Evolutionary conservation across 129 eudicot species (phyloP).

Genomic region (Ambrosia trifida): DNA sequence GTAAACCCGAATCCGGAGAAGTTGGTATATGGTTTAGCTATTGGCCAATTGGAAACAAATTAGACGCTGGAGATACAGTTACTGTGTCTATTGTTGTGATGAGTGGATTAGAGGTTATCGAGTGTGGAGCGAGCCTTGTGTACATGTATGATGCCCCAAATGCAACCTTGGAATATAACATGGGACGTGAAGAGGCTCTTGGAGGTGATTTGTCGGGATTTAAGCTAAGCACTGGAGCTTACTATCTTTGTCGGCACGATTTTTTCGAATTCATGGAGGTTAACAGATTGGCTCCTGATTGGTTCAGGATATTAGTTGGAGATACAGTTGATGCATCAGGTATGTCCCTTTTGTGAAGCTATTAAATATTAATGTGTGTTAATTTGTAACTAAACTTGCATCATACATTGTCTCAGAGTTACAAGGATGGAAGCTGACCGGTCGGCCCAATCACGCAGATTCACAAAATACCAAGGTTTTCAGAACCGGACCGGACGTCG

Average conservation of each 20-base stretch:
- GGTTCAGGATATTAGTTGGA: conserved; percentile 17
- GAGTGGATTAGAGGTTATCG: conserved; percentile 17
- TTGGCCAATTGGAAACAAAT: conserved; percentile 31
- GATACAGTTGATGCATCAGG: conserved; percentile 10
- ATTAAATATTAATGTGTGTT: neutral
- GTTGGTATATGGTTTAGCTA: conserved; percentile 34
- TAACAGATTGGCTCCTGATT: conserved; percentile 11
- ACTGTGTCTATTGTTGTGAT: conserved; percentile 9
- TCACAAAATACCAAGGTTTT: neutral
- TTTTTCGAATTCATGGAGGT: conserved; percentile 15
- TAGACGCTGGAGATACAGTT: conserved; percentile 27
- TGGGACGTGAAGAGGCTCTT: neutral
- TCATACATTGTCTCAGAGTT: conserved; percentile 1
- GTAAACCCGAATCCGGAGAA: conserved; percentile 11
- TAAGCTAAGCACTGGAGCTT: conserved; percentile 28
- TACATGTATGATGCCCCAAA: conserved; percentile 14
- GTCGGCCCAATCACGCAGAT: conserved; percentile 8
- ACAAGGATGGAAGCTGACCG: conserved; percentile 24
- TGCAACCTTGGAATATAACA: neutral
- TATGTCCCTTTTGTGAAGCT: neutral
- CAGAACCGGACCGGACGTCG: too few species aligned
- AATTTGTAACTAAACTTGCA: too few species aligned
- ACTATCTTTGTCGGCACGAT: conserved; percentile 33
- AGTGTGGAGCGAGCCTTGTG: conserved; percentile 33
- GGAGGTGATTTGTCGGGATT: conserved; percentile 27